Conservation (phyloP, 495 filamentous ascomycete species). For the Trichocladium uniseriatum region DNA sequence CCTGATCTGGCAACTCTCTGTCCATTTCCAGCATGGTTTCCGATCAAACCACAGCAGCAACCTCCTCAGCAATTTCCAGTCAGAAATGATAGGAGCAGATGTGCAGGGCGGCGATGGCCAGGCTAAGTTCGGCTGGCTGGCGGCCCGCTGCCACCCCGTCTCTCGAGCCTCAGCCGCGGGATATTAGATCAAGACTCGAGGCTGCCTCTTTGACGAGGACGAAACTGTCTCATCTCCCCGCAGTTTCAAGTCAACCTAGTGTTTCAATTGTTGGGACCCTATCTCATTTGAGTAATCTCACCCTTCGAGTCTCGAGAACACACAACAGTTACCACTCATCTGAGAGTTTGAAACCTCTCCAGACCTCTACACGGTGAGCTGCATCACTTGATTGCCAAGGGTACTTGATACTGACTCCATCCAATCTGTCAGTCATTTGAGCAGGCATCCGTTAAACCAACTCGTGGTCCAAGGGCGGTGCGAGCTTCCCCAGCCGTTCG, state of each 20-base stretch:
- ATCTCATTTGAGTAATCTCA: not conserved
- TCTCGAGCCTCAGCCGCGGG: not conserved
- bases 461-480: not conserved
- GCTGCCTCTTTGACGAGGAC: not conserved
- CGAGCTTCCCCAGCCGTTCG: slow-evolving; percentile 9
- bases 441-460: not conserved
- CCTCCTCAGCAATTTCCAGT: not conserved
- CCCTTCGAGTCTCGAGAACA: too few relatives aligned
- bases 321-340: not conserved
- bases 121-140: not conserved
- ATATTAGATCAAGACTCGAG: not conserved
- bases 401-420: not conserved
- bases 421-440: not conserved
- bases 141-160: slow-evolving; percentile 1
- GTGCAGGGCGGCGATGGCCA: not conserved
- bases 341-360: too few relatives aligned
- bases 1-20: slow-evolving; percentile 8
- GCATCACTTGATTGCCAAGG: too few relatives aligned
- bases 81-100: slow-evolving; percentile 2
- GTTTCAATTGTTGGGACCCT: not conserved
- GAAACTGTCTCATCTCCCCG: not conserved
- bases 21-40: slow-evolving; percentile 16
- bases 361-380: too few relatives aligned
- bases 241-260: not conserved
- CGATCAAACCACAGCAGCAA: not conserved